phyloP scores from a whole-genome alignment of 495 filamentous ascomycete species.

The Penicillium silybi region DNA sequence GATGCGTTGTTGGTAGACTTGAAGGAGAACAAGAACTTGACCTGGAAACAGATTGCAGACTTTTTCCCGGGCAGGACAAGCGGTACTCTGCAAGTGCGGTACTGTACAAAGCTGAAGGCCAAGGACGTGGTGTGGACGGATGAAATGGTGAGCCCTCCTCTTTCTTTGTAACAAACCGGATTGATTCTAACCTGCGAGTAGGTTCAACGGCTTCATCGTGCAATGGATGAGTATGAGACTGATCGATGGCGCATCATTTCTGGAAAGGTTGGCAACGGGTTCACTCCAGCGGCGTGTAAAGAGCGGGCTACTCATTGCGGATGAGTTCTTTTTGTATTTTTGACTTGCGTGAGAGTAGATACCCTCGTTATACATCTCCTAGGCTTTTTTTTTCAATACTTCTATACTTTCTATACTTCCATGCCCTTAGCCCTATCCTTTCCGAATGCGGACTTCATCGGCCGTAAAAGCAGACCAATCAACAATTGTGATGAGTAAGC shows the following conservation, averaged over 20 bases:
- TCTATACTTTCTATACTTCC: background rate
- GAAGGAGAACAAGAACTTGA: constrained; percentile 87
- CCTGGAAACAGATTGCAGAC: constrained; percentile 94
- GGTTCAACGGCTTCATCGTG: constrained; percentile 73
- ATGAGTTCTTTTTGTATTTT: background rate
- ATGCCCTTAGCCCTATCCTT: constrained; percentile 32
- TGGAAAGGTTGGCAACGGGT: constrained; percentile 80
- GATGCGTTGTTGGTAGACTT: constrained; percentile 79
- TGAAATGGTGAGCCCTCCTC: constrained; percentile 59
- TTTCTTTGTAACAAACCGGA: background rate
- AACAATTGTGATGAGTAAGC: too few species aligned
- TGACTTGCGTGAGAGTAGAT: background rate
- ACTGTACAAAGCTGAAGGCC: constrained; percentile 89
- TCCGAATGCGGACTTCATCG: background rate
- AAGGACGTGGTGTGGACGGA: constrained; percentile 91
- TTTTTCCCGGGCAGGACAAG: constrained; percentile 88
- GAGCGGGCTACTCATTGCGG: constrained; percentile 58
- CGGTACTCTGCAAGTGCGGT: constrained; percentile 86
- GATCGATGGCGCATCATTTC: constrained; percentile 87
- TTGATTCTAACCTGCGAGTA: constrained; percentile 26
- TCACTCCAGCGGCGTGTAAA: constrained; percentile 78
- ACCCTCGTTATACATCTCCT: background rate
- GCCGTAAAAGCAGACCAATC: too few species aligned
- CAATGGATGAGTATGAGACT: constrained; percentile 82
- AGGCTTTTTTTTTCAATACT: constrained; percentile 2